phyloP scores from a whole-genome alignment of 2,329 filamentous ascomycete genomes.

The Aspergillus puulaauensis region DNA sequence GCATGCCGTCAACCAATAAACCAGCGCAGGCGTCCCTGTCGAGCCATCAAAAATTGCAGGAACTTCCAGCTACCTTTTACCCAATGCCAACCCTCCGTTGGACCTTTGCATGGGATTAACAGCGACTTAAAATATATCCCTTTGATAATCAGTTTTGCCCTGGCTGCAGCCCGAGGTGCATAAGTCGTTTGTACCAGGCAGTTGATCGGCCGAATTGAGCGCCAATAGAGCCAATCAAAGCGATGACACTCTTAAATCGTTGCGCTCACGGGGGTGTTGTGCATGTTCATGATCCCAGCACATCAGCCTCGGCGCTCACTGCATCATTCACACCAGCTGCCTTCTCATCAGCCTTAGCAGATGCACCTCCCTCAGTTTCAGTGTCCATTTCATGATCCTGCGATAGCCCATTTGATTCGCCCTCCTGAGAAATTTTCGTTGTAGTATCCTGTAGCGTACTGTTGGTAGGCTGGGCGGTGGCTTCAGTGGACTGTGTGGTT shows the following conservation, averaged over 20 bases:
- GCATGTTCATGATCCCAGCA: constrained; percentile 17
- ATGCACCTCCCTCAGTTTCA: constrained; percentile 7
- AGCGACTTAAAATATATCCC: background rate
- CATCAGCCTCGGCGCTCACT: constrained; percentile 2
- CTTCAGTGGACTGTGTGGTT: constrained; percentile 19
- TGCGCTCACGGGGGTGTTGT: background rate
- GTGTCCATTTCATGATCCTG: constrained; percentile 6
- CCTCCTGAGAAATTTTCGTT: constrained; percentile 17
- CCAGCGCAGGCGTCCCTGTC: background rate
- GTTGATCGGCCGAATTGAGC: background rate
- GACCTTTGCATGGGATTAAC: background rate
- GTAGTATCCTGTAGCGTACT: constrained; percentile 24
- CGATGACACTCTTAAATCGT: background rate
- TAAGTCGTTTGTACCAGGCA: background rate
- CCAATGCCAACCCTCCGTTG: background rate
- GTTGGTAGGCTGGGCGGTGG: constrained; percentile 17
- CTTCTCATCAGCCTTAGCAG: constrained; percentile 9
- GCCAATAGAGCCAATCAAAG: constrained; percentile 6
- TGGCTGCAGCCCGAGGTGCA: background rate
- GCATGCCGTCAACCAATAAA: background rate
- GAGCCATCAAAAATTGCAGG: background rate
- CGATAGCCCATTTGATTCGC: constrained; percentile 8
- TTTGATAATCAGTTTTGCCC: background rate
- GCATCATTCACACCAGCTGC: constrained; percentile 12
- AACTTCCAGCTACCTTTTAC: background rate